Evolutionary conservation across 2,329 filamentous ascomycete genomes (phyloP).

Genomic region (Aspergillus fructus): DNA sequence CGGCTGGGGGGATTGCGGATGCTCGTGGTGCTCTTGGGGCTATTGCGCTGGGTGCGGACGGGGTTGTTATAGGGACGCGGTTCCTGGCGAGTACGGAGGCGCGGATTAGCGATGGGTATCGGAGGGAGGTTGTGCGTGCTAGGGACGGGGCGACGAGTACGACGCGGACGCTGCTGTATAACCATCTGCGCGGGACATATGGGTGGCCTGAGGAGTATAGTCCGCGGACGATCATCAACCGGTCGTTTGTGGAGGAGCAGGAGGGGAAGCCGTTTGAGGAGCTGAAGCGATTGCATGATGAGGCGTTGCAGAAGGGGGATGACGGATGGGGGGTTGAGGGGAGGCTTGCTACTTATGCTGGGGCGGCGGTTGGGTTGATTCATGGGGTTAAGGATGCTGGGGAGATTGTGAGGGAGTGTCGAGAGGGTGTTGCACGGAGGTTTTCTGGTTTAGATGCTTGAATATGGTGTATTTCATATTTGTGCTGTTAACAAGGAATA

Average conservation of each 20-base stretch:
- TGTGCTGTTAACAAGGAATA: no score
- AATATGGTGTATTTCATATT: no score
- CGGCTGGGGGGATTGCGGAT: constrained; percentile 56
- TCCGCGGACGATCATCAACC: constrained; percentile 59
- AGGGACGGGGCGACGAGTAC: constrained; percentile 54
- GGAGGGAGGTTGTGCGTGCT: constrained; percentile 51
- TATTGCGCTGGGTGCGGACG: constrained; percentile 53
- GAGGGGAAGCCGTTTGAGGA: constrained; percentile 47
- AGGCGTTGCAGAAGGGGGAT: constrained; percentile 42
- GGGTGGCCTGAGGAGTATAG: constrained; percentile 62
- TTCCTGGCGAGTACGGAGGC: constrained; percentile 58
- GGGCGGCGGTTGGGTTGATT: constrained; percentile 48
- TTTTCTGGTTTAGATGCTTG: neutral
- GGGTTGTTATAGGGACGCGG: constrained; percentile 62
- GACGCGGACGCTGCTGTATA: constrained; percentile 54
- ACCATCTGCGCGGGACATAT: constrained; percentile 55
- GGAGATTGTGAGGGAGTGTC: constrained; percentile 36
- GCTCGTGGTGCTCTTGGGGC: constrained; percentile 53
- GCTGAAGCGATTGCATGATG: constrained; percentile 45
- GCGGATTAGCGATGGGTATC: constrained; percentile 53
- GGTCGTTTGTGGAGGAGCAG: constrained; percentile 49
- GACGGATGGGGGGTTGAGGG: constrained; percentile 50
- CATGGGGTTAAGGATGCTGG: constrained; percentile 40
- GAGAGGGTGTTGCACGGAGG: neutral
- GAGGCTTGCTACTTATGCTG: constrained; percentile 52